Evolutionary conservation across 1,284 basidiomycete genomes (phyloP), one percentile per base, ranked within the genome.

Genomic region (Ustilago crameri): DNA sequence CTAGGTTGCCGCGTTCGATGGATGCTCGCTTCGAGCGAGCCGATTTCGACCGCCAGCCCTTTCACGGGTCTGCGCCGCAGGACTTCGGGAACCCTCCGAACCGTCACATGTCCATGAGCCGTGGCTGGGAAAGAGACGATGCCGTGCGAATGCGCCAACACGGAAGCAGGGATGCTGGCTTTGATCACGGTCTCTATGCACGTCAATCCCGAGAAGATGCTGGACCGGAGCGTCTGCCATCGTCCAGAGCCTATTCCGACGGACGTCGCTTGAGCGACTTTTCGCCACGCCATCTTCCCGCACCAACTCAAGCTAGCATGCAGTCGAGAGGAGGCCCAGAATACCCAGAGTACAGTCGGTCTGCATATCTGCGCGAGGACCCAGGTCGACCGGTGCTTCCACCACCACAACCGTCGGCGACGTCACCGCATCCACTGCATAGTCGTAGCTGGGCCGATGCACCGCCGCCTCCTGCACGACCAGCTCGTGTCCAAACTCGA

Each of bases 1-100:
- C 57, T 1, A 41, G 56, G 17, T 41, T 56, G 52, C 53, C 50
- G 3, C 64, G 42, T 24, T 57, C 57, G 17, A 20, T 46, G 24
- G 64, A 67, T 23, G 46, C 57, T 9, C 53, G 53, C 18, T 61
- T 35, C 42, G 48, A 67, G 40, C 57, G 64, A 0, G 46, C 50
- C 27, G 58, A 53, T 3, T 53, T 45, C 43, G 58, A 61, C 20
- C 46, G 58, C 7, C 51, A 53, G 22, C 50, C 64, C 1, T 35
- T 41, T 17, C n/a, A 20, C 15, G 44, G 38, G 10, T 12, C 53
- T 17, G 24, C 35, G 15, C 41, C 51, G 17, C 37, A 51, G 18
- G 63, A 66, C 18, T 5, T n/a, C 17, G 35, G 47, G 5, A 18
- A n/a, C 4, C 17, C 18, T 3, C 30, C 37, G n/a, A 23, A 38